These are phyloP conservation scores for Vigna radiata DNA, from an alignment of 306 rosid species.

Conservation along the genomic window DNA sequence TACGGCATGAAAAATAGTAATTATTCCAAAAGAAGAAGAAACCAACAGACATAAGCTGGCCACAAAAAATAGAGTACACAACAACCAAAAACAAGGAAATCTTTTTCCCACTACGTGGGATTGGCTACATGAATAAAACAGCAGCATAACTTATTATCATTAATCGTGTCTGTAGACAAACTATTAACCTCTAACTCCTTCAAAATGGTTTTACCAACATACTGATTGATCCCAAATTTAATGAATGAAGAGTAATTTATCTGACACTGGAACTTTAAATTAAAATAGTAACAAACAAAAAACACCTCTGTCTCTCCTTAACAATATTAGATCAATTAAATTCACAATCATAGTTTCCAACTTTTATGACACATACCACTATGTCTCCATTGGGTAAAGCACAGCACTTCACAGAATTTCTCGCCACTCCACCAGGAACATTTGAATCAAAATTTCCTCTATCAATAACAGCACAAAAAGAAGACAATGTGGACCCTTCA, in stretches of 20 bases:
- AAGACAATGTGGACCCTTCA: constrained; percentile 51
- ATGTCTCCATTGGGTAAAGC: constrained; percentile 90
- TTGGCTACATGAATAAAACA: neutral
- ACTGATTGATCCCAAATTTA: constrained; percentile 12
- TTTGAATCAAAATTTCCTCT: constrained; percentile 78
- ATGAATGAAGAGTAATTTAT: constrained; percentile 8
- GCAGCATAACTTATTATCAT: neutral
- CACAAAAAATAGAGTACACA: neutral
- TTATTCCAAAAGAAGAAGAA: neutral
- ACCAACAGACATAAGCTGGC: neutral
- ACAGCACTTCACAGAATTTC: constrained; percentile 78
- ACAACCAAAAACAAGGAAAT: neutral
- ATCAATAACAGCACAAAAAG: constrained; percentile 67
- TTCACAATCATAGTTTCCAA: constrained; percentile 33
- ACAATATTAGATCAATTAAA: constrained; percentile 34
- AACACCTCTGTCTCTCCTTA: constrained; percentile 5
- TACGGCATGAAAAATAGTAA: neutral
- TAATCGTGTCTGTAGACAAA: neutral
- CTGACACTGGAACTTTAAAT: constrained; percentile 22
- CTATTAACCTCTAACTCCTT: neutral
- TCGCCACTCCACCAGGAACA: constrained; percentile 80
- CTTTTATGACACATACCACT: constrained; percentile 80
- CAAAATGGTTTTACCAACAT: neutral
- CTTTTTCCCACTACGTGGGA: neutral
- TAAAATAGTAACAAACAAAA: constrained; percentile 8